A percentile compares a stretch with the other conserved stretches of the same genome.
Conservation (phyloP, 495 filamentous ascomycete species). For the Xylaria scruposa region DNA sequence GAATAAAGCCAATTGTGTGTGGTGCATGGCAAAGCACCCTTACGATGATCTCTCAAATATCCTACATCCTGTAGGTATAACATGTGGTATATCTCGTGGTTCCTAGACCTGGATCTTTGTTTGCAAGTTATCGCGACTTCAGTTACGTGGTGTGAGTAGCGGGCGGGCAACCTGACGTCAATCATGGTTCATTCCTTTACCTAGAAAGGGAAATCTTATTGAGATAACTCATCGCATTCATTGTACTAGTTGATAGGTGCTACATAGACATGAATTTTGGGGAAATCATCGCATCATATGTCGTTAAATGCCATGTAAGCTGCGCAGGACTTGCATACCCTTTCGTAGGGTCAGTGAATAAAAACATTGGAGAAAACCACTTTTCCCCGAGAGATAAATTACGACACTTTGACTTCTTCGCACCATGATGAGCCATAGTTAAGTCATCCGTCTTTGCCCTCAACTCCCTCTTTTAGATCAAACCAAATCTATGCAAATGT, state of each 20-base stretch:
- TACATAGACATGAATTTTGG: not conserved
- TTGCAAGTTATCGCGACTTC: too few species aligned
- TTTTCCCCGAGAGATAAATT: not conserved
- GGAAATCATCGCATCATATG: constrained; percentile 8
- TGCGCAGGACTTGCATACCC: not conserved
- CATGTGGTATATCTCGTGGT: too few species aligned
- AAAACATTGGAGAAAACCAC: not conserved
- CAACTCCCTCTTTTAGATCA: not conserved
- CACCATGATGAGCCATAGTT: not conserved
- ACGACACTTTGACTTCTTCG: not conserved
- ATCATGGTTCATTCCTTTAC: too few species aligned
- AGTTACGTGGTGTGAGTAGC: too few species aligned
- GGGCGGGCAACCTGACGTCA: too few species aligned
- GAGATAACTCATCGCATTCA: not conserved
- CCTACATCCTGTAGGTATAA: too few species aligned
- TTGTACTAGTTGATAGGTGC: not conserved
- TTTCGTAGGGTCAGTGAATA: not conserved
- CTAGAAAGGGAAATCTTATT: not conserved
- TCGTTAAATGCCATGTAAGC: not conserved
- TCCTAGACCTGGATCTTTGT: too few species aligned
- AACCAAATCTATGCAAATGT: not conserved
- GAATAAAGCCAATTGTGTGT: not conserved
- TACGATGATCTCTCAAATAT: too few species aligned
- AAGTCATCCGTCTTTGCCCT: too few species aligned
- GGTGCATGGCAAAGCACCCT: not conserved